Base-by-base conservation (phyloP, 257 asterid species). In the Nicotiana attenuata region DNA sequence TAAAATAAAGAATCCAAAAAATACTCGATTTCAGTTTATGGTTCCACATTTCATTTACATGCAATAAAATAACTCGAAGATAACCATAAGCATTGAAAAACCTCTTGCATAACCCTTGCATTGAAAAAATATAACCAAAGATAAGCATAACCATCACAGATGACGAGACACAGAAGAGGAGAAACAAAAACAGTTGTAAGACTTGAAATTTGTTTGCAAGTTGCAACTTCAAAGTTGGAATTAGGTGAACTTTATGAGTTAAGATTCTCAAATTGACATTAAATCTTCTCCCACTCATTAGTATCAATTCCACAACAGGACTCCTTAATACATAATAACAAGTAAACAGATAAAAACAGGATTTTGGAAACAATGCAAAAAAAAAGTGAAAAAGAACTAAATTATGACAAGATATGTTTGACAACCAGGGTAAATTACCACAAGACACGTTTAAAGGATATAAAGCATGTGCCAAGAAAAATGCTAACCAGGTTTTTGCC, bases 401-500 rank as follows among this genome's bases (percentile, higher is more conserved):
- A 41, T 41, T 41, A 63, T 14, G 56, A 61, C 38, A 24, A 66
- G 5, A 64, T 20, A 69, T 55, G 81, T 41, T 73, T 22, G 45
- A 5, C 13, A 66, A 35, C 63, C 8, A 20, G 57, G 7, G 10
- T 41, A 41, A 41, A 69, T 13, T 11, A 35, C 19, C 15, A 7
- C 55, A 79, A 56, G 60, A 64, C 45, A 76, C 26, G 68, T 35
- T 35, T 55, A 22, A 71, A 59, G 61, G 61, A 73, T 5, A 45
- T 9, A 38, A 67, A 47, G 65, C 31, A 16, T 19, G 73, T 56
- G 60, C 10, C 69, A 52, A n/a, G 8, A 33, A 53, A 31, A 68
- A 35, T 63, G 50, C 92, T 85, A 65, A 94, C 98, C 95, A 96
- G 86, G 88, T 96, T 94, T 87, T 96, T 96, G 61, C 98, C 98